Conservation (phyloP, 2,329 filamentous ascomycete genomes). For the Exophiala sideris region DNA sequence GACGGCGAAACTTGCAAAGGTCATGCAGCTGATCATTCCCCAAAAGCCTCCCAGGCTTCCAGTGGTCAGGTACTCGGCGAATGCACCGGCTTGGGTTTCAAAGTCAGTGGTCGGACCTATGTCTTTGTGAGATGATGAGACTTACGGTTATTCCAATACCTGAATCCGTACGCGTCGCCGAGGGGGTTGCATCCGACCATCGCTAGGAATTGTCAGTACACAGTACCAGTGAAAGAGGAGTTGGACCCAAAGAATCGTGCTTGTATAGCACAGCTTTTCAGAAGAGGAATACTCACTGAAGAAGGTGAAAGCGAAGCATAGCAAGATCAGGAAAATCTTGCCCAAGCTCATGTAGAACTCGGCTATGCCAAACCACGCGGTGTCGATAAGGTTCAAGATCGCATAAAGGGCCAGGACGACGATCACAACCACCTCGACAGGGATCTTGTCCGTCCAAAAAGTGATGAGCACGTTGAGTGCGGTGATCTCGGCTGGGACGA, state of each 20-base stretch:
- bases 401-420: slow-evolving; percentile 39
- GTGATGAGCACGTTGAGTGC: slow-evolving; percentile 39
- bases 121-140: background rate
- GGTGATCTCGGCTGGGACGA: slow-evolving; percentile 40
- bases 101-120: background rate
- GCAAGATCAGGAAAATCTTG: slow-evolving; percentile 50
- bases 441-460: slow-evolving; percentile 37
- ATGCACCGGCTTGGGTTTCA: slow-evolving; percentile 54
- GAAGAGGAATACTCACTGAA: background rate
- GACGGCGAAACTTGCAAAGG: slow-evolving; percentile 66
- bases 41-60: slow-evolving; percentile 69
- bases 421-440: slow-evolving; percentile 36
- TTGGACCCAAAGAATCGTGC: too few species aligned
- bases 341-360: slow-evolving; percentile 52
- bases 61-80: slow-evolving; percentile 61
- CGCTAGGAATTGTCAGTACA: background rate
- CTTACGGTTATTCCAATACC: slow-evolving; percentile 56
- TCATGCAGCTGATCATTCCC: slow-evolving; percentile 73
- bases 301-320: slow-evolving; percentile 64
- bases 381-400: slow-evolving; percentile 42
- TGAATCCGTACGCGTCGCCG: slow-evolving; percentile 69
- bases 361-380: slow-evolving; percentile 49
- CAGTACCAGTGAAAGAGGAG: too few species aligned
- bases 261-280: too few species aligned
- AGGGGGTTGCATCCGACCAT: slow-evolving; percentile 80